phyloP scores from a whole-genome alignment of 192 early-diverging fungal genomes.

The Chytriomyces confervae region DNA sequence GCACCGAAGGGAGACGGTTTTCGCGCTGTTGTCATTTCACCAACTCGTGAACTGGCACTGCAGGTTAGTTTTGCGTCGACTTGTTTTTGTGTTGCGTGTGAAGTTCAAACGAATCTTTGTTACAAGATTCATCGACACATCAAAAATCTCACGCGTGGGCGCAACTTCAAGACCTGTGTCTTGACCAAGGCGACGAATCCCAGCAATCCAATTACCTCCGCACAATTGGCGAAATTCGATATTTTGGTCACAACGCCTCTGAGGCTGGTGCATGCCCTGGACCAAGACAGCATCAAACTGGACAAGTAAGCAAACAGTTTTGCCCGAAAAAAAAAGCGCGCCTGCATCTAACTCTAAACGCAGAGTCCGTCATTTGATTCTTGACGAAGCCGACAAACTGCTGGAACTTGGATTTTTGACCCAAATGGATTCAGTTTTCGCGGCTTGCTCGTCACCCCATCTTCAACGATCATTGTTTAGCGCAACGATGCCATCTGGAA shows the following conservation, averaged over 20 bases:
- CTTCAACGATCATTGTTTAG: constrained; percentile 89
- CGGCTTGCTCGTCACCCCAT: constrained; percentile 74
- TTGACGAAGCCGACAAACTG: constrained; percentile 98
- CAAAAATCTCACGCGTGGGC: constrained; percentile 72
- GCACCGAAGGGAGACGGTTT: constrained; percentile 77
- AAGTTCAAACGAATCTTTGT: neutral
- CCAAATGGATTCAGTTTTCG: constrained; percentile 59
- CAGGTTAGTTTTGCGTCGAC: constrained; percentile 52
- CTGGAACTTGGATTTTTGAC: constrained; percentile 87
- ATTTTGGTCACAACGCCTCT: constrained; percentile 93
- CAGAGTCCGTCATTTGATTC: constrained; percentile 87
- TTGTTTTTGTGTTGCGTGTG: neutral
- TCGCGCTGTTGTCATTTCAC: constrained; percentile 90
- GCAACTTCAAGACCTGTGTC: constrained; percentile 81
- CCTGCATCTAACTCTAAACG: constrained; percentile 61
- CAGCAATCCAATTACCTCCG: constrained; percentile 68
- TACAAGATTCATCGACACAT: constrained; percentile 84
- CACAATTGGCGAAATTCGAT: constrained; percentile 79
- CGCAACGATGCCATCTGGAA: constrained; percentile 90
- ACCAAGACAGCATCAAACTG: constrained; percentile 78
- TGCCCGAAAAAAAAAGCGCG: constrained; percentile 39
- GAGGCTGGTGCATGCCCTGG: constrained; percentile 86
- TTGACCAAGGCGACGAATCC: constrained; percentile 82
- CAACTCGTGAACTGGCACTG: constrained; percentile 90
- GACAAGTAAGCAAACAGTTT: constrained; percentile 48